Evolutionary conservation across 441 rosid genomes (phyloP).

Genomic region (Breynia disticha): DNA sequence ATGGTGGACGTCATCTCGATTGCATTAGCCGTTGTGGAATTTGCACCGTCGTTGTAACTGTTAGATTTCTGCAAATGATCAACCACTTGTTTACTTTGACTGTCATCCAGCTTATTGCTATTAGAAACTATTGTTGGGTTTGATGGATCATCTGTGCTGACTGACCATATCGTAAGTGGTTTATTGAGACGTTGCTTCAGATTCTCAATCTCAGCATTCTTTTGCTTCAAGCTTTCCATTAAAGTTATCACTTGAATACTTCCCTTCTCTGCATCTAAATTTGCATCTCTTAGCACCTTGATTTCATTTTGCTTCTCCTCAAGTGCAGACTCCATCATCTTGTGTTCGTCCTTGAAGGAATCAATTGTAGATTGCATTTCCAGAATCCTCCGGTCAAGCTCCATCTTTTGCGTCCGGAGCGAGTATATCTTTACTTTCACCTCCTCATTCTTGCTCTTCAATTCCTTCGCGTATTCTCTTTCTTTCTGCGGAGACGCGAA

Average conservation of each 20-base stretch:
- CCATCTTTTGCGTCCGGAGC: slow-evolving; percentile 38
- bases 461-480: slow-evolving; percentile 30
- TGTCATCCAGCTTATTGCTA: slow-evolving; percentile 1
- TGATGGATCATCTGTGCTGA: slow-evolving; percentile 21
- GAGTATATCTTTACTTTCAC: slow-evolving; percentile 34
- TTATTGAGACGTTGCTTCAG: slow-evolving; percentile 31
- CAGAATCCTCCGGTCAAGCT: slow-evolving; percentile 30
- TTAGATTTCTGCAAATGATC: slow-evolving; percentile 2
- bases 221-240: slow-evolving; percentile 36
- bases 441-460: slow-evolving; percentile 37
- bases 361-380: slow-evolving; percentile 47
- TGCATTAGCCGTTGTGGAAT: slow-evolving; percentile 5
- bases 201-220: slow-evolving; percentile 37
- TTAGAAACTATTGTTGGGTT: slow-evolving; percentile 7
- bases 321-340: slow-evolving; percentile 31
- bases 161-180: slow-evolving; percentile 21
- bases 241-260: slow-evolving; percentile 18
- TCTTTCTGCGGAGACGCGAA: slow-evolving; percentile 33
- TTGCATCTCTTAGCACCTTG: slow-evolving; percentile 22
- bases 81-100: slow-evolving; percentile 5
- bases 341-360: slow-evolving; percentile 46
- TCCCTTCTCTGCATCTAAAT: slow-evolving; percentile 12
- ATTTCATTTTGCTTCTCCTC: slow-evolving; percentile 39
- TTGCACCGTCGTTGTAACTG: not conserved
- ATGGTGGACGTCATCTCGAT: slow-evolving; percentile 1